Conservation (phyloP, 495 filamentous ascomycete species). For the Penicillium ucsense region DNA sequence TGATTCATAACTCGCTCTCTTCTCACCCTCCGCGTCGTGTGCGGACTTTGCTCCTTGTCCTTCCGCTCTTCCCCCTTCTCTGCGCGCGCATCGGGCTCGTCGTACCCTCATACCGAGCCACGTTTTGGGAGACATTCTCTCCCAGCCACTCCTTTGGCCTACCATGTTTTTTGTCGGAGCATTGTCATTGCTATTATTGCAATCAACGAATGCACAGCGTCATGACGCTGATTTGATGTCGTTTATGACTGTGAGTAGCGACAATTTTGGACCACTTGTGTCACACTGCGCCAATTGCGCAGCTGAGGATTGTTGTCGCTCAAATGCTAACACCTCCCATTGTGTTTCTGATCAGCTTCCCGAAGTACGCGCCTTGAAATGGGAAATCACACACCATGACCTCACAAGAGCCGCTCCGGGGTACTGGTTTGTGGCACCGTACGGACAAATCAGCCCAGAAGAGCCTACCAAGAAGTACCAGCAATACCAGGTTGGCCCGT, state of each 20-base stretch:
- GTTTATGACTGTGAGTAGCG: slow-evolving; percentile 26
- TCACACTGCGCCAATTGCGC: background rate
- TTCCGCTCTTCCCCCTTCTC: background rate
- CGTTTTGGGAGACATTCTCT: slow-evolving; percentile 13
- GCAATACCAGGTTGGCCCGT: slow-evolving; percentile 34
- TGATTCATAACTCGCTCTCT: background rate
- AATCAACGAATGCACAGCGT: slow-evolving; percentile 17
- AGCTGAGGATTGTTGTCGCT: background rate
- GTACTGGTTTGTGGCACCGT: slow-evolving; percentile 37
- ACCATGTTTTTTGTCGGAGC: slow-evolving; percentile 20
- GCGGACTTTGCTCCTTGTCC: background rate
- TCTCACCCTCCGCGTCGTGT: background rate
- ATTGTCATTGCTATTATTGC: slow-evolving; percentile 20
- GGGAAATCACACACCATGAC: slow-evolving; percentile 17
- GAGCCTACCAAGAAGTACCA: slow-evolving; percentile 20
- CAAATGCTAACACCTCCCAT: background rate
- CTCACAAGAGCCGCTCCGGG: slow-evolving; percentile 20
- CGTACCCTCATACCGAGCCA: background rate
- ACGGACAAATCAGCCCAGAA: slow-evolving; percentile 22
- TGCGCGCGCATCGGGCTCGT: background rate
- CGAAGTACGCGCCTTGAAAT: slow-evolving; percentile 24
- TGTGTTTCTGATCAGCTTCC: slow-evolving; percentile 12
- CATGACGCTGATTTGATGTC: slow-evolving; percentile 31
- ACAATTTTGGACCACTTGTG: background rate
- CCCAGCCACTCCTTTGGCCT: slow-evolving; percentile 23